Percentiles rank a stretch among this genome's conserved stretches.
Evolutionary conservation across 2,329 filamentous ascomycete species (phyloP).

Genomic region (Phoma sp.): DNA sequence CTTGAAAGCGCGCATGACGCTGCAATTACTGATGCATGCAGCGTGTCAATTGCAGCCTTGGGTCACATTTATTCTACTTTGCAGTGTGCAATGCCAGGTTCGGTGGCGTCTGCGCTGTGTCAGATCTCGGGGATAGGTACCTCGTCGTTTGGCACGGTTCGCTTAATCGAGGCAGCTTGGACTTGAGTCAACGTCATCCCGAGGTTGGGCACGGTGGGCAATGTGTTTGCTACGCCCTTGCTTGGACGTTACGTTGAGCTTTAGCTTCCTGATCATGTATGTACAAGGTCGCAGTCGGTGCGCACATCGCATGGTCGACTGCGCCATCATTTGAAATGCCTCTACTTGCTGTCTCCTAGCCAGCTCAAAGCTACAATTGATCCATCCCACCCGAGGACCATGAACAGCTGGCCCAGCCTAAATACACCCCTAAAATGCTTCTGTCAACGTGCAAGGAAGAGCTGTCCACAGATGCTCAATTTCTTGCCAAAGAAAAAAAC

Average conservation of each 20-base stretch:
- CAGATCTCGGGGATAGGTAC: slow-evolving; percentile 2
- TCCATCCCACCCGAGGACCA: slow-evolving; percentile 1
- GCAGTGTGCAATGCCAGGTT: not conserved
- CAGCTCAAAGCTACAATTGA: not conserved
- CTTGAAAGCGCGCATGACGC: slow-evolving; percentile 15
- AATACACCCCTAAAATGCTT: slow-evolving; percentile 10
- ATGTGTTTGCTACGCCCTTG: slow-evolving; percentile 14
- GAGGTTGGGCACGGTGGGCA: slow-evolving; percentile 14
- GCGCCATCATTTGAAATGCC: slow-evolving; percentile 9
- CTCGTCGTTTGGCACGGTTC: slow-evolving; percentile 13
- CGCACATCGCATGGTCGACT: slow-evolving; percentile 17
- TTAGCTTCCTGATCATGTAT: slow-evolving; percentile 29
- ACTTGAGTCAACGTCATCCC: slow-evolving; percentile 26
- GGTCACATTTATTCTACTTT: not conserved
- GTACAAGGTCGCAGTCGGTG: slow-evolving; percentile 26
- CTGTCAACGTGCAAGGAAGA: slow-evolving; percentile 15
- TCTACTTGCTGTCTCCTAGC: slow-evolving; percentile 6
- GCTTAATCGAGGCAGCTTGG: slow-evolving; percentile 17
- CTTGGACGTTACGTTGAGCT: slow-evolving; percentile 18
- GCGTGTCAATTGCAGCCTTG: not conserved
- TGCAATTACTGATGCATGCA: slow-evolving; percentile 12
- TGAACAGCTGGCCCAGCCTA: slow-evolving; percentile 12
- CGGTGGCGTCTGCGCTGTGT: slow-evolving; percentile 3
- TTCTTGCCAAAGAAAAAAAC: slow-evolving; percentile 9
- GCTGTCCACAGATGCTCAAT: slow-evolving; percentile 12